A percentile compares a stretch with the other conserved stretches of the same genome.
Conservation (phyloP, 257 asterid genomes). For the Gynochthodes officinalis region DNA sequence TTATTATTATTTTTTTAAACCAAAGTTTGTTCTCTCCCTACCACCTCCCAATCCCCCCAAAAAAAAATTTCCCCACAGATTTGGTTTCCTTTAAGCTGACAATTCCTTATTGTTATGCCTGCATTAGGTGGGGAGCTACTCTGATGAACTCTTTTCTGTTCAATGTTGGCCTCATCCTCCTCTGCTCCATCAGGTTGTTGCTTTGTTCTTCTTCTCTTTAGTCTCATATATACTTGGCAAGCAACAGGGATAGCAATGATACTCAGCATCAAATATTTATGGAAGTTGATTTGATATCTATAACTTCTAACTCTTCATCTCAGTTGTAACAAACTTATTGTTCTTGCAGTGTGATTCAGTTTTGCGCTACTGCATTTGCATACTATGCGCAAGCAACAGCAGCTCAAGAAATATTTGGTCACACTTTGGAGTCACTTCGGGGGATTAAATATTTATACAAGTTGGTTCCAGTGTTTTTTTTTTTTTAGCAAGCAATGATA, state of each 20-base stretch:
- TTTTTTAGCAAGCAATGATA: not conserved
- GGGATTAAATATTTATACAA: constrained; percentile 96
- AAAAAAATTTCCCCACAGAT: constrained; percentile 12
- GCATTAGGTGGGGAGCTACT: constrained; percentile 86
- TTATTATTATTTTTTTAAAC: no score
- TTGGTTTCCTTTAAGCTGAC: constrained; percentile 9
- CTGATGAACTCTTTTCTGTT: constrained; percentile 91
- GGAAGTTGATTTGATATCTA: not conserved
- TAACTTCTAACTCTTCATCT: not conserved
- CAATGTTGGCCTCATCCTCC: constrained; percentile 90
- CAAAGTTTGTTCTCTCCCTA: not conserved
- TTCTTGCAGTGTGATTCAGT: constrained; percentile 91
- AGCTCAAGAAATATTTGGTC: constrained; percentile 99
- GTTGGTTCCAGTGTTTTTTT: constrained; percentile 39
- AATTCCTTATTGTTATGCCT: constrained; percentile 15
- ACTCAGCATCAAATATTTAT: not conserved
- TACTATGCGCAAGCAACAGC: constrained; percentile 98
- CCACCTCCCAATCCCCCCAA: no score
- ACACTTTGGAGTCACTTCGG: constrained; percentile 93
- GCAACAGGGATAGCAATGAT: not conserved
- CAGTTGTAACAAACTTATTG: constrained; percentile 11
- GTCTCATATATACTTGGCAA: constrained; percentile 9
- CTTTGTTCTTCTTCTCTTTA: constrained; percentile 18
- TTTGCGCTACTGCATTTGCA: constrained; percentile 95
- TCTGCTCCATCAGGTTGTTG: constrained; percentile 84